Conservation (phyloP, 1,284 basidiomycete species). For the Sporisorium iseilematis-ciliati region DNA sequence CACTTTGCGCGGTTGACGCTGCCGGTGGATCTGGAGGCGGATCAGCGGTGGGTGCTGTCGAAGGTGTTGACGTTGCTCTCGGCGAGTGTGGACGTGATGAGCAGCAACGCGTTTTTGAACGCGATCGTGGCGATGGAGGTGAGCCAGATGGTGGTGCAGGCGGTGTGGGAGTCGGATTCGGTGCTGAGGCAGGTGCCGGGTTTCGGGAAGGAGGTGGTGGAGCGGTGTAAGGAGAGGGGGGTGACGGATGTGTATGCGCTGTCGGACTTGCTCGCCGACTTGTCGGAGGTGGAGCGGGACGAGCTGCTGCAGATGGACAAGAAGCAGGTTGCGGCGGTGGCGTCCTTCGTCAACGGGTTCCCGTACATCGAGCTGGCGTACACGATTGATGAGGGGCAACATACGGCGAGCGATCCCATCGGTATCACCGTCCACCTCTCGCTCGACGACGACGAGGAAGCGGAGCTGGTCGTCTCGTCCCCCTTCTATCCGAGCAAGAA, state of each 20-base stretch:
- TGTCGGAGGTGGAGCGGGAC: constrained; percentile 71
- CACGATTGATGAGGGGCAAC: constrained; percentile 76
- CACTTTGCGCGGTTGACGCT: constrained; percentile 93
- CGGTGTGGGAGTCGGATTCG: constrained; percentile 88
- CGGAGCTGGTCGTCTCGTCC: constrained; percentile 80
- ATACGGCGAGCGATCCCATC: constrained; percentile 79
- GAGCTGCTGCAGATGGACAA: constrained; percentile 86
- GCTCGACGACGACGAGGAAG: constrained; percentile 79
- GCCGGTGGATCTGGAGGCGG: constrained; percentile 91
- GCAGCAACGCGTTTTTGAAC: constrained; percentile 91
- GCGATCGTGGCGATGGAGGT: constrained; percentile 98
- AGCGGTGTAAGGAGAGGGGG: constrained; percentile 78
- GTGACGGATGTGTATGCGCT: constrained; percentile 66
- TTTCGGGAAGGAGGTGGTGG: constrained; percentile 81
- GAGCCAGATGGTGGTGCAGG: constrained; percentile 99
- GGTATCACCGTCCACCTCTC: constrained; percentile 80
- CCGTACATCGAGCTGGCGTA: constrained; percentile 81
- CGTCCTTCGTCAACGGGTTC: constrained; percentile 76
- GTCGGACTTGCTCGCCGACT: constrained; percentile 61
- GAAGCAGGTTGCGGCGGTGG: constrained; percentile 73
- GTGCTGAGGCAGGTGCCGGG: constrained; percentile 91
- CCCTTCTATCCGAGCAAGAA: constrained; percentile 92
- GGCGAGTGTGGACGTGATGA: constrained; percentile 96
- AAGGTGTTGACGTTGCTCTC: constrained; percentile 81
- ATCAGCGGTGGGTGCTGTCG: constrained; percentile 86